Base-by-base conservation (phyloP, 768 basidiomycete species). In the Russula emetica region DNA sequence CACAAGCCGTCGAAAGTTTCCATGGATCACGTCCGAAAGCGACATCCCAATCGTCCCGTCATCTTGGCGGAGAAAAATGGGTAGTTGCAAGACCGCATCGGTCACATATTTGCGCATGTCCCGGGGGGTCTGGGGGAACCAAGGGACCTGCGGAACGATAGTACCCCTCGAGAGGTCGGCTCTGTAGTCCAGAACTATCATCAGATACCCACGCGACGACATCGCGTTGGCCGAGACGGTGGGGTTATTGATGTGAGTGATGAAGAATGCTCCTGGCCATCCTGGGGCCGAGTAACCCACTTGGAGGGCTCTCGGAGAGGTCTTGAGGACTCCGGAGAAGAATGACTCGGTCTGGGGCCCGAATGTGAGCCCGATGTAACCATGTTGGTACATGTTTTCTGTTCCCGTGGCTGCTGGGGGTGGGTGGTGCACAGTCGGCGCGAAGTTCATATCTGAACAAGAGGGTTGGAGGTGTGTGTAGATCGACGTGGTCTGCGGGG, bases 101-200 rank as follows among this genome's bases (percentile, higher is more conserved):
- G 61, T 59, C 28, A 68, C 67, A 30, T 68, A 67, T 24, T 67
- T 67, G 14, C 54, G 57, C 61, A 66, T 14, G 38, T 68, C 67
- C 20, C 63, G 50, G 20, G 55, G 61, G 6, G 60, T 67, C 42
- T 67, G 61, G 9, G 67, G 67, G 20, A 60, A 54, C 67, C 67
- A 68, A 0, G 66, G 55, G 4, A 58, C 24, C 40, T 68, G 67
- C 2, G 66, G 67, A 3, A 68, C 22, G 50, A 68, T 60, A 3
- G 61, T 62, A 5, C 67, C 67, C 24, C 51, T 49, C 5, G 40
- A 22, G 5, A 57, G 22, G 16, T 60, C 62, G 34, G 60, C 66
- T n/a, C 47, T 47, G 30, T 63, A 67, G 34, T 68, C 67, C 16
- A 67, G 16, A 26, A 68, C 56, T 62, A 67, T 60, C 28, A 67